Base-by-base conservation (phyloP, 148 eudicot species). In the Cornus florida region DNA sequence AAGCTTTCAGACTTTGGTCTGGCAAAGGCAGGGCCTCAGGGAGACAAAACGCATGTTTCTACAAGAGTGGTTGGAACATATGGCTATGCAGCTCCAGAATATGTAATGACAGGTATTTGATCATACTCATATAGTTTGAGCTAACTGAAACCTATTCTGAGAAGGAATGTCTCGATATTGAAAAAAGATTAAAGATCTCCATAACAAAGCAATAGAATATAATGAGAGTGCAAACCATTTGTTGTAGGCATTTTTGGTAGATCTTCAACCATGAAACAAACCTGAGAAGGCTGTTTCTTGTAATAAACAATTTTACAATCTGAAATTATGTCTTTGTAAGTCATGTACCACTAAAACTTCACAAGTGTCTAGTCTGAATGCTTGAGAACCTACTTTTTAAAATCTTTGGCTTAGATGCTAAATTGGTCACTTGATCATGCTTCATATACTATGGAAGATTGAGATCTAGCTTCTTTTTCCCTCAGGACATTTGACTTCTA, bases 61-160 rank as follows among this genome's bases (percentile, higher is more conserved):
- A 93, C 99, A 2, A 79, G 99, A 86, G 99, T 95, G 50, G 92
- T 95, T 38, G 99, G 99, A 32, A 95, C 99, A 56, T 95, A 95
- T 88, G 99, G 99, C 67, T 95, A 95, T 85, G 99, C 99, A 69
- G 99, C 99, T 60, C 99, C 99, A 6, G 99, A 95, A 79, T 95
- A 95, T 75, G 97, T 95, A 41, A 95, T 95, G 99, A 95, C 98
- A 82, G 98, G 98, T 93, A 85, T 24, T 39, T n/a, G 10, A 6
- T 69, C 48, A 67, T n/a, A 53, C 67, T 13, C 8, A 32, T 32
- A 28, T 46, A 14, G 22, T 38, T 43, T 75, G 24, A 43, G 48
- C 65, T 28, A 17, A 38, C 8, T 48, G 31, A 48, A 46, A 48
- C 62, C 39, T 24, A 13, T 7, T 3, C 48, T 75, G 70, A 41